Evolutionary conservation across 192 early-diverging fungal species (phyloP).

Genomic region (Backusella sp.): DNA sequence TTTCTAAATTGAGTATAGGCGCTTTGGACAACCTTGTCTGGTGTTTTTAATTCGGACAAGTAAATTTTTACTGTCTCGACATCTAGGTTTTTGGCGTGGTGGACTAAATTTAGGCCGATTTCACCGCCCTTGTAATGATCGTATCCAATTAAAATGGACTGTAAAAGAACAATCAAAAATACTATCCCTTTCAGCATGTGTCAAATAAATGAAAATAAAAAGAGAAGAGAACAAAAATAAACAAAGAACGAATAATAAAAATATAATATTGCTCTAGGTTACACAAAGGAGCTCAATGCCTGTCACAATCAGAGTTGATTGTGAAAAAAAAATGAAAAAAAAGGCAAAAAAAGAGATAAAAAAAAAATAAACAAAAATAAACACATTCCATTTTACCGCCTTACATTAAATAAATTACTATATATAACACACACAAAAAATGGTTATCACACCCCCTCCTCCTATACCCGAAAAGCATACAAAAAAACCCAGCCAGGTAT

Average conservation of each 20-base stretch:
- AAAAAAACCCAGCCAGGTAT: slow-evolving; percentile 25
- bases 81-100: slow-evolving; percentile 33
- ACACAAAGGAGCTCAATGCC: too few relatives aligned
- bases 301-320: too few relatives aligned
- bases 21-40: slow-evolving; percentile 19
- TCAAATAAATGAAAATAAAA: background rate
- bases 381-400: background rate
- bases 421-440: background rate
- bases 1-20: slow-evolving; percentile 33
- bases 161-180: slow-evolving; percentile 17
- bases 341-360: background rate
- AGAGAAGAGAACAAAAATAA: background rate
- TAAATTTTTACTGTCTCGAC: slow-evolving; percentile 21
- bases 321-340: too few relatives aligned
- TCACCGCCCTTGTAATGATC: slow-evolving; percentile 35
- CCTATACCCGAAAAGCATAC: background rate
- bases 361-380: background rate
- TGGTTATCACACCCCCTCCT: background rate
- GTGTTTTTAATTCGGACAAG: slow-evolving; percentile 17
- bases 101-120: slow-evolving; percentile 22
- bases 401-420: background rate
- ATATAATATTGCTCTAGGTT: too few relatives aligned
- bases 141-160: slow-evolving; percentile 30
- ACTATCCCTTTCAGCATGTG: slow-evolving; percentile 5
- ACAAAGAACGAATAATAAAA: background rate